Percentiles rank a stretch among this genome's conserved stretches.
phyloP scores from a whole-genome alignment of 768 basidiomycete genomes.

The Kwoniella dendrophila region DNA sequence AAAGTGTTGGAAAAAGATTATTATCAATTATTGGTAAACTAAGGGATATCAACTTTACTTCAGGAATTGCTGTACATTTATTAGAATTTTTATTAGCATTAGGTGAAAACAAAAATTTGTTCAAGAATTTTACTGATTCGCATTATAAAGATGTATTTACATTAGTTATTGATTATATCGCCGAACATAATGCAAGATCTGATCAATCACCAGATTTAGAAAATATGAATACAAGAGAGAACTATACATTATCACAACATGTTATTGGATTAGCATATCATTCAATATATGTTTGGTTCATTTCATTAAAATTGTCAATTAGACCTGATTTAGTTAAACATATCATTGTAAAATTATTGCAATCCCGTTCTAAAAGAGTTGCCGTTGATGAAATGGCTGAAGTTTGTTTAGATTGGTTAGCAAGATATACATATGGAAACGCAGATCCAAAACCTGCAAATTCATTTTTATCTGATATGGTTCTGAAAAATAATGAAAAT shows the following conservation, averaged over 20 bases:
- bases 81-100: slow-evolving; percentile 86
- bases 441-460: slow-evolving; percentile 86
- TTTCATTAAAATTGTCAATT: slow-evolving; percentile 79
- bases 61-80: slow-evolving; percentile 93
- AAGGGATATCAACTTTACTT: slow-evolving; percentile 84
- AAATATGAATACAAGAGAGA: slow-evolving; percentile 45
- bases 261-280: slow-evolving; percentile 86
- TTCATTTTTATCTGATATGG: slow-evolving; percentile 75
- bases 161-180: slow-evolving; percentile 89
- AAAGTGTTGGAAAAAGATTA: slow-evolving; percentile 76
- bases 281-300: slow-evolving; percentile 92
- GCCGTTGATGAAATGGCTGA: slow-evolving; percentile 86
- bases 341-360: slow-evolving; percentile 80
- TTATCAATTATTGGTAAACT: slow-evolving; percentile 81
- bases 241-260: slow-evolving; percentile 79
- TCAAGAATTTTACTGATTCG: slow-evolving; percentile 84
- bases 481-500: slow-evolving; percentile 59
- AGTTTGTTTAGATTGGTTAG: slow-evolving; percentile 97
- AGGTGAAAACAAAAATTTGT: slow-evolving; percentile 74
- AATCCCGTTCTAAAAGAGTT: slow-evolving; percentile 75
- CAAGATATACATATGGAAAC: slow-evolving; percentile 88
- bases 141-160: slow-evolving; percentile 94
- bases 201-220: slow-evolving; percentile 38
- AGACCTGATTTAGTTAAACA: slow-evolving; percentile 78
- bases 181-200: slow-evolving; percentile 66